Percentiles rank a stretch among this genome's conserved stretches.
Evolutionary conservation across 306 rosid species (phyloP).

Genomic region (Cucumis hystrix): DNA sequence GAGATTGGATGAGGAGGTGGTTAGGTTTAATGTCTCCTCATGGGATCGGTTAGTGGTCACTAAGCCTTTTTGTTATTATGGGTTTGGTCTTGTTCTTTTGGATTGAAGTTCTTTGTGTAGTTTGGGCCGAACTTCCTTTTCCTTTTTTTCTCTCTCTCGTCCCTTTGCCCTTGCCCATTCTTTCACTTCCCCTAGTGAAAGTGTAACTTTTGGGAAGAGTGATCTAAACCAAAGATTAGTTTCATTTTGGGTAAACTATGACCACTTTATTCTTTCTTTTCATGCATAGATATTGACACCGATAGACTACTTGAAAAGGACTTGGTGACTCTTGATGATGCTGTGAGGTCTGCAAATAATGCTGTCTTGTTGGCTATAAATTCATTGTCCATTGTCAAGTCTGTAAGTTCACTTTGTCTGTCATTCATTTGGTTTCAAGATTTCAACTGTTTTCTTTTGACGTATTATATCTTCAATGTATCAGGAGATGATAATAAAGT

Average conservation of each 20-base stretch:
- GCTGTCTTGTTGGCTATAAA: conserved; percentile 74
- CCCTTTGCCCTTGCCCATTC: background rate
- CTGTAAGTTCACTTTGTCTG: conserved; percentile 46
- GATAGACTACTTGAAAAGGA: conserved; percentile 74
- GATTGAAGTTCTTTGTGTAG: background rate
- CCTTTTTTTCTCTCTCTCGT: background rate
- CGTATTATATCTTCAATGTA: conserved; percentile 18
- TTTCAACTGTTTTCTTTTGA: conserved; percentile 7
- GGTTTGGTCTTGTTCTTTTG: background rate
- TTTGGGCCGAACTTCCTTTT: background rate
- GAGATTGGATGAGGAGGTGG: background rate
- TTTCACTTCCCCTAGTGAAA: background rate
- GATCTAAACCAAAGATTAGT: background rate
- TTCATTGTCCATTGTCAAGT: conserved; percentile 54
- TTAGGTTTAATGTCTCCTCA: background rate
- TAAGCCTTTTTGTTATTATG: background rate
- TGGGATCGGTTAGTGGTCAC: background rate
- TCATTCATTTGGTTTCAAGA: conserved; percentile 8
- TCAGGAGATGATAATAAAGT: conserved; percentile 54
- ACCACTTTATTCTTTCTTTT: conserved; percentile 5
- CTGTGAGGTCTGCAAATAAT: conserved; percentile 79
- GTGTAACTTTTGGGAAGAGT: background rate
- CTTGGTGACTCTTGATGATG: conserved; percentile 88
- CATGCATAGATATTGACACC: conserved; percentile 56
- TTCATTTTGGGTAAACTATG: background rate